Percentiles rank a stretch among this genome's conserved stretches.
Evolutionary conservation across 495 filamentous ascomycete genomes (phyloP).

Genomic region (Hypoxylon trugodes): DNA sequence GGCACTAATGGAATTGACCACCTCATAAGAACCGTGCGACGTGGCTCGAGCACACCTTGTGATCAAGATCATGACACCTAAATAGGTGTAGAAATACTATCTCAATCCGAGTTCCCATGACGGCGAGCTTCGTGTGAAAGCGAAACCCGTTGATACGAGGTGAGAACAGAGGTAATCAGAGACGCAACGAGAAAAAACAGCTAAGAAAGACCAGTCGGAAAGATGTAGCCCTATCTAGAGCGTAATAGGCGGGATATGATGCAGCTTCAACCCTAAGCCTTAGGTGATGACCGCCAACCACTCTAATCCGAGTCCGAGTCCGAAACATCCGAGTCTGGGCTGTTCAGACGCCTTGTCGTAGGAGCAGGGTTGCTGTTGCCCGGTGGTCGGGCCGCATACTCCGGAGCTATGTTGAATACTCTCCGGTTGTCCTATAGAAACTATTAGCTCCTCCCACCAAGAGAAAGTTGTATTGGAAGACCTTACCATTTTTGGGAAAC

Average conservation of each 20-base stretch:
- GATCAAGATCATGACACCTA: neutral
- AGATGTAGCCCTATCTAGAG: no score
- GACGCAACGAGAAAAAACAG: no score
- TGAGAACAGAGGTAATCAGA: no score
- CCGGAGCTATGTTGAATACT: constrained; percentile 9
- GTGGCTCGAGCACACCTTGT: neutral
- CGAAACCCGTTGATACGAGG: no score
- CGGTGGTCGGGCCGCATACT: neutral
- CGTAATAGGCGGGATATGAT: no score
- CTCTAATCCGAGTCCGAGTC: neutral
- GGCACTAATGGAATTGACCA: neutral
- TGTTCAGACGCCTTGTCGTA: no score
- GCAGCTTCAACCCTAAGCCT: no score
- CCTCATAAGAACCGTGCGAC: neutral
- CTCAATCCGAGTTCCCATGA: neutral
- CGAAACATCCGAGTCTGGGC: no score
- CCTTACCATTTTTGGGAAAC: constrained; percentile 24
- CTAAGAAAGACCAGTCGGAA: no score
- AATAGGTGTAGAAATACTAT: neutral
- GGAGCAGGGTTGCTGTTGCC: neutral
- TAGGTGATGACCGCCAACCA: no score
- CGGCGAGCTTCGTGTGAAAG: neutral
- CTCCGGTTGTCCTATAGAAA: constrained; percentile 17
- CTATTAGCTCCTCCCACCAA: neutral
- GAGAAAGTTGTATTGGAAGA: neutral